These are phyloP conservation scores for Fusarium siculi DNA, from an alignment of 2,329 filamentous ascomycete genomes.

Conservation along the genomic window DNA sequence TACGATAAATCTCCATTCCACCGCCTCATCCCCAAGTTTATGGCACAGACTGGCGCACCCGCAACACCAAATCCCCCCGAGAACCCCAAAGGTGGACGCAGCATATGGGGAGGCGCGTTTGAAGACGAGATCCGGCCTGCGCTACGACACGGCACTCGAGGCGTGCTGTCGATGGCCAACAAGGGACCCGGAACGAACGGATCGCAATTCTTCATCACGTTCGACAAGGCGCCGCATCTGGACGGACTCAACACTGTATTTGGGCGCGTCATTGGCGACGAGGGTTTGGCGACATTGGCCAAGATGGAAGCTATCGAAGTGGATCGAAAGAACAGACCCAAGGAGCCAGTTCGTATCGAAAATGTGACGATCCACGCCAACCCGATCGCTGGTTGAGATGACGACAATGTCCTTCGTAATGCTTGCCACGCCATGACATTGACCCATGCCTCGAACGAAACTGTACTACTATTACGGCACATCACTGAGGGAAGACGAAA, in stretches of 20 bases:
- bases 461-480: not conserved
- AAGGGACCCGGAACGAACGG: conserved; percentile 79
- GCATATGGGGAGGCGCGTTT: conserved; percentile 79
- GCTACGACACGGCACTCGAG: conserved; percentile 74
- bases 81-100: conserved; percentile 74
- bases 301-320: conserved; percentile 77
- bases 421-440: not conserved
- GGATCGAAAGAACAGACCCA: conserved; percentile 81
- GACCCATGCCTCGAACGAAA: not conserved
- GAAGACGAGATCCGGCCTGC: conserved; percentile 83
- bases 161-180: conserved; percentile 82
- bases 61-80: conserved; percentile 61
- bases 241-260: conserved; percentile 89
- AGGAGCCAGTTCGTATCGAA: conserved; percentile 73
- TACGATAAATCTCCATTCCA: conserved; percentile 82
- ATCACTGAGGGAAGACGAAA: not conserved
- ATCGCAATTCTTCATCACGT: conserved; percentile 84
- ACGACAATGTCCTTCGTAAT: not conserved
- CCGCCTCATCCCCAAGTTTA: conserved; percentile 83
- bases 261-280: conserved; percentile 76
- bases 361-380: conserved; percentile 82
- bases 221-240: conserved; percentile 81
- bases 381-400: conserved; percentile 70
- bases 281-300: conserved; percentile 71
- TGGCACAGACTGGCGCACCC: conserved; percentile 79